Evolutionary conservation across 1,139 yeast species (phyloP), one percentile per base, ranked within the genome.

Genomic region (Kazachstania sp.): DNA sequence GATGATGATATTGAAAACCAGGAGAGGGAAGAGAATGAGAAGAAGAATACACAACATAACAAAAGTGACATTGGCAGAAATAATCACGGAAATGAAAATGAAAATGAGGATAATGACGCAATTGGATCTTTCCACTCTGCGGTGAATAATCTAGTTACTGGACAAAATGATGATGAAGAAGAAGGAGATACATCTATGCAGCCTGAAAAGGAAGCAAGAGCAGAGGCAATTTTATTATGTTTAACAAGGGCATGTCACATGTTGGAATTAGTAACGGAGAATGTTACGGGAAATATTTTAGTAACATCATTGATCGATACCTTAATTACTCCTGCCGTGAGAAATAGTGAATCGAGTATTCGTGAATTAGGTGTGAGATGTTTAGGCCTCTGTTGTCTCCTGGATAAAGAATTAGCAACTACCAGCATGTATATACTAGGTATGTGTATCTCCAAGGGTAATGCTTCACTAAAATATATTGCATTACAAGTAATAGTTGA

Each of bases 301-400:
- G 71, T 90, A 48, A 77, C 78, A n/a, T 80, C 95, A 0, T 69
- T 92, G 50, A 73, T 85, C 46, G 83, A 83, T 30, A 82, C 86
- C 20, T 72, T 88, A 55, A 83, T 92, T n/a, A 77, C 79, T n/a
- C 95, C 95, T 5, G 87, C 95, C 0, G 79, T 88, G 12, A 72
- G 80, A 40, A 75, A 79, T 50, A 75, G 74, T 26, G 83, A 81
- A 41, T 70, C 80, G 8, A 73, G 74, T 3, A 72, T 83, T 8
- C 73, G 94, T 50, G 79, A 77, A 44, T 70, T 83, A 4, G 97
- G 95, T 1, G 71, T 86, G 36, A 74, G 74, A 47, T 85, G 95
- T 56, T 72, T 90, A 35, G 95, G 96, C 0, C 71, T 92, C 39
- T 84, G 86, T 57, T 81, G 95, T 50, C 67, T 90, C 18, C 66